Conservation (phyloP, 305 asterid species). For the Plantago lanceolata region DNA sequence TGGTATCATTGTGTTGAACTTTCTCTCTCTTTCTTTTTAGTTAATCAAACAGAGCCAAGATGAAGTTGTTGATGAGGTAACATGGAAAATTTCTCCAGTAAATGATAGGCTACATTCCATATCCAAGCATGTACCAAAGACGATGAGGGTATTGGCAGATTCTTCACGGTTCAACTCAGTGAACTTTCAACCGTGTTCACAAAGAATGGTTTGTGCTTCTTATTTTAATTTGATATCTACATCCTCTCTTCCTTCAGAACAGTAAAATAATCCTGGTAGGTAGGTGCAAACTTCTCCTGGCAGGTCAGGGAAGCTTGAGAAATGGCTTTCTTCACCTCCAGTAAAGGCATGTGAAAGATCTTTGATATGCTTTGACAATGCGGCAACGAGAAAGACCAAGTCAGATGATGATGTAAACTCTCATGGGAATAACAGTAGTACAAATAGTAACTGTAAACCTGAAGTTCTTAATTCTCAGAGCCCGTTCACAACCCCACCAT, state of each 20-base stretch:
- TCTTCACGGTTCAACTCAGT: conserved; percentile 71
- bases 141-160: conserved; percentile 67
- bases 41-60: conserved; percentile 93
- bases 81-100: conserved; percentile 92
- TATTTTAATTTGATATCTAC: conserved; percentile 15
- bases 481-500: conserved; percentile 94
- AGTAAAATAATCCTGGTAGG: conserved; percentile 23
- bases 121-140: conserved; percentile 70
- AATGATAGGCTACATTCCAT: conserved; percentile 74
- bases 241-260: conserved; percentile 21
- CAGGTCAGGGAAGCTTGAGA: conserved; percentile 59
- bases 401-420: conserved; percentile 27
- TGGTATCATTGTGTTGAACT: conserved; percentile 16
- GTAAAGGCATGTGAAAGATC: conserved; percentile 48
- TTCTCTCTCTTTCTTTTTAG: conserved; percentile 31
- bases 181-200: conserved; percentile 64
- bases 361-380: conserved; percentile 39
- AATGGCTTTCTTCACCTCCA: conserved; percentile 73
- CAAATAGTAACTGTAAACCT: conserved; percentile 33
- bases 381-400: conserved; percentile 32
- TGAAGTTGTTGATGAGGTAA: conserved; percentile 75
- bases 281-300: conserved; percentile 54
- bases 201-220: conserved; percentile 46
- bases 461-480: conserved; percentile 53
- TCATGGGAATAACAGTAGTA: conserved; percentile 34